phyloP scores from a whole-genome alignment of 257 asterid species.

The Ballota nigra region DNA sequence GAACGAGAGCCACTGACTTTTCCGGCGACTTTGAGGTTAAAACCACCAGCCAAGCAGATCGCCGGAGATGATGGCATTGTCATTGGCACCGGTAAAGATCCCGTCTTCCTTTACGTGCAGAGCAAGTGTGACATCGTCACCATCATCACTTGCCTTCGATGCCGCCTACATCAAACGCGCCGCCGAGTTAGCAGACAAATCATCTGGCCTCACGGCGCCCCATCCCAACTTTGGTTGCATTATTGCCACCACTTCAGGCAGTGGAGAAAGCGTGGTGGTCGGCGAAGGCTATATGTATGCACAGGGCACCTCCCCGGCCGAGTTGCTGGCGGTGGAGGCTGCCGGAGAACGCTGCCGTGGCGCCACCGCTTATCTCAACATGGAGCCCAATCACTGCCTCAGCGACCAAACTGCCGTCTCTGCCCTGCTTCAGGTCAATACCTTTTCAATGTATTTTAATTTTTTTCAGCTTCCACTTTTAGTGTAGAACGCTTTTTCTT shows the following conservation, averaged over 20 bases:
- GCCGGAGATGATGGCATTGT: conserved; percentile 29
- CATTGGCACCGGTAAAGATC: conserved; percentile 29
- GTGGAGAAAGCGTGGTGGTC: conserved; percentile 41
- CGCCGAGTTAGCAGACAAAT: conserved; percentile 80
- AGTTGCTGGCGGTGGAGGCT: conserved; percentile 76
- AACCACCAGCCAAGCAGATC: not conserved
- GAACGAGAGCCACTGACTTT: conserved; percentile 3
- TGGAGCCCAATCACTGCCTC: conserved; percentile 86
- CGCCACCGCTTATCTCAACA: conserved; percentile 89
- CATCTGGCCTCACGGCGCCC: conserved; percentile 90
- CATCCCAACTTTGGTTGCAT: conserved; percentile 96
- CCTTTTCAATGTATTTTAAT: too few relatives aligned
- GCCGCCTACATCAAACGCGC: conserved; percentile 74
- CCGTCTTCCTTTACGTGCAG: conserved; percentile 39
- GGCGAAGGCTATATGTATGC: conserved; percentile 92
- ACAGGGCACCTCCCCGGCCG: conserved; percentile 87
- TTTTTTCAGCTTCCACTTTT: not conserved
- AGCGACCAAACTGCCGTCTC: conserved; percentile 63
- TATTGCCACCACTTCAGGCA: conserved; percentile 38
- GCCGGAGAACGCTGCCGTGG: conserved; percentile 68
- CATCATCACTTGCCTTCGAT: conserved; percentile 50
- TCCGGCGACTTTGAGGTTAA: conserved; percentile 13
- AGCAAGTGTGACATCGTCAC: conserved; percentile 28
- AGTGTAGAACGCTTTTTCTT: not conserved
- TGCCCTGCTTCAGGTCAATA: conserved; percentile 63